Conservation (phyloP, 1,139 yeast genomes). For the Saccharomyces pastorianus region DNA sequence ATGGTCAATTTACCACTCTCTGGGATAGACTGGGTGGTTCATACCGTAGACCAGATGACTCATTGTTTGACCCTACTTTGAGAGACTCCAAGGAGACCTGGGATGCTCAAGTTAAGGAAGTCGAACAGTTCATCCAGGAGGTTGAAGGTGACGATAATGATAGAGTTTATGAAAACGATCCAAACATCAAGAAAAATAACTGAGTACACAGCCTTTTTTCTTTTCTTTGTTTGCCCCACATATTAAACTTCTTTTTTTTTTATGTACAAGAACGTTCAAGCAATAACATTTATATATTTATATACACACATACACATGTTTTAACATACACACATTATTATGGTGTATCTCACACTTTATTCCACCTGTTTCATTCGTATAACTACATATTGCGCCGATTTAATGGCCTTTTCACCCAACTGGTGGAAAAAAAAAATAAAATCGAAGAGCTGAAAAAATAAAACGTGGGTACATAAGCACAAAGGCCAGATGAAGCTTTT, state of each 20-base stretch:
- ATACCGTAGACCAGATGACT: conserved; percentile 85
- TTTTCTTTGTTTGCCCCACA: conserved; percentile 1
- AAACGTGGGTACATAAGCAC: background rate
- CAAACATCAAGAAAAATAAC: conserved; percentile 11
- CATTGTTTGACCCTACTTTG: conserved; percentile 61
- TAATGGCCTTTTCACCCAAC: background rate
- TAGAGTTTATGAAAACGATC: conserved; percentile 39
- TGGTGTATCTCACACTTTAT: background rate
- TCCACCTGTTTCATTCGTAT: background rate
- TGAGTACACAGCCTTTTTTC: background rate
- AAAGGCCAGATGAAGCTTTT: background rate
- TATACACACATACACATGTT: background rate
- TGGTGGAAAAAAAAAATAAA: background rate
- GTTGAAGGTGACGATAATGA: conserved; percentile 66
- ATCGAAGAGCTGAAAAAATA: background rate
- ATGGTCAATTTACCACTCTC: conserved; percentile 94
- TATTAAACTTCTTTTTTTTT: background rate
- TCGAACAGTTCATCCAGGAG: conserved; percentile 70
- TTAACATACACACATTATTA: background rate
- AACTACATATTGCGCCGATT: background rate
- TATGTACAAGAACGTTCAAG: background rate
- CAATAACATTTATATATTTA: background rate
- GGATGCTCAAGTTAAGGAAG: conserved; percentile 63
- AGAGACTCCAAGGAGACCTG: conserved; percentile 56
- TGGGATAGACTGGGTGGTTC: conserved; percentile 97